A percentile compares a stretch with the other conserved stretches of the same genome.
Conservation (phyloP, 1,284 basidiomycete genomes). For the Cutaneotrichosporon curvatum region DNA sequence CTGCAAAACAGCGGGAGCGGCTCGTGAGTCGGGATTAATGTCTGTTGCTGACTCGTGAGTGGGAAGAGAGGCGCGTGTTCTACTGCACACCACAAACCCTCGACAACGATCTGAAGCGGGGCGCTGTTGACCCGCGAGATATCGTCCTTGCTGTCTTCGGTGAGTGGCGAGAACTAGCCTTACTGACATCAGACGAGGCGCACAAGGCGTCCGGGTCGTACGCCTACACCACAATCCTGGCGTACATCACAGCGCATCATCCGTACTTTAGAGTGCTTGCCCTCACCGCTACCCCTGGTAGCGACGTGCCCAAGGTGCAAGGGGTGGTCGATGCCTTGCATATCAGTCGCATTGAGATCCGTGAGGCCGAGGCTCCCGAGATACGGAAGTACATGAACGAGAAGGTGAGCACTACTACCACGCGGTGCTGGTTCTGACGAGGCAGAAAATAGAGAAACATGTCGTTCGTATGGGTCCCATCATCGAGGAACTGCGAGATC, state of each 20-base stretch:
- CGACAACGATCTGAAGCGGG: constrained; percentile 72
- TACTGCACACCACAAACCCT: constrained; percentile 98
- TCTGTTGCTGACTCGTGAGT: constrained; percentile 28
- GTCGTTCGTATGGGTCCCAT: constrained; percentile 59
- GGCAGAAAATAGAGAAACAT: constrained; percentile 51
- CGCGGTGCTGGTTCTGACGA: neutral
- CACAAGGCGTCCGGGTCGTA: constrained; percentile 91
- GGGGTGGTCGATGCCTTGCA: constrained; percentile 89
- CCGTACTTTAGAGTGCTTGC: constrained; percentile 89
- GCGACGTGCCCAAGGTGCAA: constrained; percentile 79
- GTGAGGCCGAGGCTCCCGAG: constrained; percentile 86
- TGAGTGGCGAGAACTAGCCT: constrained; percentile 46
- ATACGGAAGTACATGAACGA: constrained; percentile 78
- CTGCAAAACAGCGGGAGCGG: constrained; percentile 50
- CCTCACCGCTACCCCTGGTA: constrained; percentile 90
- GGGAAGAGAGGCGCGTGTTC: constrained; percentile 71
- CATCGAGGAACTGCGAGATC: constrained; percentile 35
- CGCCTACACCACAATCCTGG: constrained; percentile 83
- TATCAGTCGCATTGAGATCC: constrained; percentile 90
- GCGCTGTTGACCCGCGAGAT: constrained; percentile 66
- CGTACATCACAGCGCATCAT: constrained; percentile 86
- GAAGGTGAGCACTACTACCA: constrained; percentile 54
- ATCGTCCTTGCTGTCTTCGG: constrained; percentile 63
- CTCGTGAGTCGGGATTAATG: constrained; percentile 51
- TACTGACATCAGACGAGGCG: constrained; percentile 68